Conservation (phyloP, 164 flowering plant genomes). For the Cinnamomum chago region DNA sequence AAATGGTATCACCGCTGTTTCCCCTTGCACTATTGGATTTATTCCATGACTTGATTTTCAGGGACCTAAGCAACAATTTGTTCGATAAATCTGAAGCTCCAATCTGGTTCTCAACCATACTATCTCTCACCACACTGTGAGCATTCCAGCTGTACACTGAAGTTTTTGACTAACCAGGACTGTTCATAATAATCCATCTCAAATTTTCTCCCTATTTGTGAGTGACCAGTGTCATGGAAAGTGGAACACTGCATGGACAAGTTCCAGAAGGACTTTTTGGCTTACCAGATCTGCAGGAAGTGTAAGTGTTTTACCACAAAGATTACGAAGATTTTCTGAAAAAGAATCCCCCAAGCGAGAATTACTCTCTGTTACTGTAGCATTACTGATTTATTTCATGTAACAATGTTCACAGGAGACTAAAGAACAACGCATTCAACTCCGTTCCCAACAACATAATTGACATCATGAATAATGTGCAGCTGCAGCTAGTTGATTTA, state of each 20-base stretch:
- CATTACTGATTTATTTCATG: not conserved
- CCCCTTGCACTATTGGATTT: too few species aligned
- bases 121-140: too few species aligned
- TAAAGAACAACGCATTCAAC: constrained; percentile 60
- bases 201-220: not conserved
- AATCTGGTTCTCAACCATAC: too few species aligned
- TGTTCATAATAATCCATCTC: too few species aligned
- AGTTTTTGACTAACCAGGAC: too few species aligned
- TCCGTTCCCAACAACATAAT: constrained; percentile 57
- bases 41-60: too few species aligned
- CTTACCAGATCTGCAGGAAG: constrained; percentile 63
- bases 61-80: too few species aligned
- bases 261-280: constrained; percentile 55
- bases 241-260: constrained; percentile 53
- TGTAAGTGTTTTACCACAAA: constrained; percentile 40
- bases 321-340: not conserved
- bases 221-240: constrained; percentile 50
- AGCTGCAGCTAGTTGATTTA: constrained; percentile 69
- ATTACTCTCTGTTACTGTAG: too few species aligned
- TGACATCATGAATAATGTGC: constrained; percentile 37
- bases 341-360: too few species aligned
- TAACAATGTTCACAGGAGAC: constrained; percentile 51
- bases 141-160: too few species aligned
- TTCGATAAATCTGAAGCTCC: too few species aligned
- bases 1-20: too few species aligned